Percentiles rank a stretch among this genome's conserved stretches.
Evolutionary conservation across 495 filamentous ascomycete genomes (phyloP).

Genomic region (Amorphotheca resinae): DNA sequence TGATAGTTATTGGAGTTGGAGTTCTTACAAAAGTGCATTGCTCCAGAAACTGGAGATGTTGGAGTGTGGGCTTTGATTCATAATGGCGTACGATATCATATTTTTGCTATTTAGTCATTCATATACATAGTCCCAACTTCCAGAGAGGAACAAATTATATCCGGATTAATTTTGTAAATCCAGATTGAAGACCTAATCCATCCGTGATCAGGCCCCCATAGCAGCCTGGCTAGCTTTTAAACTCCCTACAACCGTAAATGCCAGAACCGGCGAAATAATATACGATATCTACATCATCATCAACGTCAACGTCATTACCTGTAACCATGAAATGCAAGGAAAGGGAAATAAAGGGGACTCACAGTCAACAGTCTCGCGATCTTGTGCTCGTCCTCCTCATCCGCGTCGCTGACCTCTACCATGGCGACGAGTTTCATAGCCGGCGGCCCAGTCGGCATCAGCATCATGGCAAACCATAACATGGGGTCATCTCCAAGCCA

Average conservation of each 20-base stretch:
- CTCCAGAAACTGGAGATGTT: no score
- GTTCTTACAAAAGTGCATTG: no score
- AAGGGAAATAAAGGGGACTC: no score
- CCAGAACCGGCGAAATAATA: constrained; percentile 25
- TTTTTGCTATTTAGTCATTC: no score
- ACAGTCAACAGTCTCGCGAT: constrained; percentile 56
- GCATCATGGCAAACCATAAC: constrained; percentile 65
- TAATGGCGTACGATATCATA: no score
- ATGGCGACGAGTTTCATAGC: constrained; percentile 57
- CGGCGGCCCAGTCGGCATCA: constrained; percentile 63
- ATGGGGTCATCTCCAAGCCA: constrained; percentile 53
- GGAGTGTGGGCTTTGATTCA: no score
- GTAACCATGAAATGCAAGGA: not conserved
- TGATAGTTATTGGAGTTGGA: not conserved
- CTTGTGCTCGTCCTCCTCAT: constrained; percentile 48
- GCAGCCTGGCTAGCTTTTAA: constrained; percentile 20
- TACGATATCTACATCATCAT: constrained; percentile 14
- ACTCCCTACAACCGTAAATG: constrained; percentile 25
- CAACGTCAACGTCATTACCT: not conserved
- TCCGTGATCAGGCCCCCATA: constrained; percentile 8
- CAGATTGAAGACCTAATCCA: no score
- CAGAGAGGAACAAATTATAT: no score
- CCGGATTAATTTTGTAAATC: no score
- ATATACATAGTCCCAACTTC: no score
- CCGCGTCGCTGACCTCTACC: constrained; percentile 48